Evolutionary conservation across 495 filamentous ascomycete genomes (phyloP).

Genomic region (Chlorociboria aeruginascens): DNA sequence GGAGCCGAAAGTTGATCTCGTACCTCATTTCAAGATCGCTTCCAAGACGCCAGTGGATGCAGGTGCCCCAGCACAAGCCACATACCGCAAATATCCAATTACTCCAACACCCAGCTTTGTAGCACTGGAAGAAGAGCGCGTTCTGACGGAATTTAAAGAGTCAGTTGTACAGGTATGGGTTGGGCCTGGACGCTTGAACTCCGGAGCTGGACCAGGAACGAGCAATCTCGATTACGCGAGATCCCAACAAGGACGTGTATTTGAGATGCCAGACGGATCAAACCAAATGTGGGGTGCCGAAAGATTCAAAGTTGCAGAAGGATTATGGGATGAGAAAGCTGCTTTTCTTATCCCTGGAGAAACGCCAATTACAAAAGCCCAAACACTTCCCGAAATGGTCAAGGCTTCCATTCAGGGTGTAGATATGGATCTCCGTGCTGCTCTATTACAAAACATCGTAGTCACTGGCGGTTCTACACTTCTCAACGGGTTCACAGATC

Average conservation of each 20-base stretch:
- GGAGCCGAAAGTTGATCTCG: slow-evolving; percentile 68
- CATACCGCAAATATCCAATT: slow-evolving; percentile 51
- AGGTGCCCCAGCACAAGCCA: slow-evolving; percentile 62
- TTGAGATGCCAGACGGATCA: slow-evolving; percentile 91
- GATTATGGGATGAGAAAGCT: slow-evolving; percentile 74
- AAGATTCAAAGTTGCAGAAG: slow-evolving; percentile 73
- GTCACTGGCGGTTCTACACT: slow-evolving; percentile 80
- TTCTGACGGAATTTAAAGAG: slow-evolving; percentile 93
- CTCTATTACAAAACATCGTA: slow-evolving; percentile 78
- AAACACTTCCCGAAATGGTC: slow-evolving; percentile 71
- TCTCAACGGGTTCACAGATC: slow-evolving; percentile 80
- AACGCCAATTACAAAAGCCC: slow-evolving; percentile 40
- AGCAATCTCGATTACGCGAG: slow-evolving; percentile 57
- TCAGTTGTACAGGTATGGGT: slow-evolving; percentile 88
- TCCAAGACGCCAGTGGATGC: slow-evolving; percentile 85
- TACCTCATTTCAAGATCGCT: slow-evolving; percentile 76
- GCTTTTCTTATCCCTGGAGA: slow-evolving; percentile 30
- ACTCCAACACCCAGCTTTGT: slow-evolving; percentile 64
- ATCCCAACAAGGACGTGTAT: slow-evolving; percentile 60
- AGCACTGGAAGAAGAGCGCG: slow-evolving; percentile 77
- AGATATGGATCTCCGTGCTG: slow-evolving; percentile 79
- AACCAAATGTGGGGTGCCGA: slow-evolving; percentile 89
- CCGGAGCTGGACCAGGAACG: slow-evolving; percentile 39
- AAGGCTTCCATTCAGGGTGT: slow-evolving; percentile 63
- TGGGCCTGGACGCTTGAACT: slow-evolving; percentile 55